These are phyloP conservation scores for Apiospora phragmitis DNA, from an alignment of 2,329 filamentous ascomycete species.

Conservation along the genomic window DNA sequence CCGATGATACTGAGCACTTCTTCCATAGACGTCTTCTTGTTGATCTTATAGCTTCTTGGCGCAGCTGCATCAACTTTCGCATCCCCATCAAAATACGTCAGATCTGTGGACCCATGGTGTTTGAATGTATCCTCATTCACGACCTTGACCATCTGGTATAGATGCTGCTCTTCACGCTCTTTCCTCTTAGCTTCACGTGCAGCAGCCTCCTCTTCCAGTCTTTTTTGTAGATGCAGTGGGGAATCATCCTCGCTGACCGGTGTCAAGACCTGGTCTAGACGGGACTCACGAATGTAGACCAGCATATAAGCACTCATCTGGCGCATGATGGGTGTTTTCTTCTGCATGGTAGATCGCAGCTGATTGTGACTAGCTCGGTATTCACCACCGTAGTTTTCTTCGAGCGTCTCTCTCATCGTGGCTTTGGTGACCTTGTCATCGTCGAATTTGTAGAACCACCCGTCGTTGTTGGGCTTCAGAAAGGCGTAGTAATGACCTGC, in stretches of 20 bases:
- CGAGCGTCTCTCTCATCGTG: constrained; percentile 85
- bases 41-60: constrained; percentile 71
- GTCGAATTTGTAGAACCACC: constrained; percentile 95
- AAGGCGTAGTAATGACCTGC: constrained; percentile 99
- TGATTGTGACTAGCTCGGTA: constrained; percentile 57
- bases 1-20: constrained; percentile 75
- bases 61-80: constrained; percentile 61
- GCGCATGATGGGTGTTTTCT: constrained; percentile 60
- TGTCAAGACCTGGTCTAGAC: constrained; percentile 79
- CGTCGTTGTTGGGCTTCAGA: constrained; percentile 88
- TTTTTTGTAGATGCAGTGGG: constrained; percentile 73
- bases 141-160: constrained; percentile 84
- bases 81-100: constrained; percentile 67
- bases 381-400: constrained; percentile 96
- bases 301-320: constrained; percentile 96
- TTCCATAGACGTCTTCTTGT: constrained; percentile 72
- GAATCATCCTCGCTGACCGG: constrained; percentile 76
- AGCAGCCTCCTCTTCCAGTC: constrained; percentile 80
- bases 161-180: constrained; percentile 90
- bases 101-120: constrained; percentile 79
- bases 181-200: constrained; percentile 75
- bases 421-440: constrained; percentile 97
- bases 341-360: constrained; percentile 48
- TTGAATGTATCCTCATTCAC: constrained; percentile 82
- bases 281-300: constrained; percentile 90